phyloP scores from a whole-genome alignment of 2,329 filamentous ascomycete genomes.

The Penicillium sp. region DNA sequence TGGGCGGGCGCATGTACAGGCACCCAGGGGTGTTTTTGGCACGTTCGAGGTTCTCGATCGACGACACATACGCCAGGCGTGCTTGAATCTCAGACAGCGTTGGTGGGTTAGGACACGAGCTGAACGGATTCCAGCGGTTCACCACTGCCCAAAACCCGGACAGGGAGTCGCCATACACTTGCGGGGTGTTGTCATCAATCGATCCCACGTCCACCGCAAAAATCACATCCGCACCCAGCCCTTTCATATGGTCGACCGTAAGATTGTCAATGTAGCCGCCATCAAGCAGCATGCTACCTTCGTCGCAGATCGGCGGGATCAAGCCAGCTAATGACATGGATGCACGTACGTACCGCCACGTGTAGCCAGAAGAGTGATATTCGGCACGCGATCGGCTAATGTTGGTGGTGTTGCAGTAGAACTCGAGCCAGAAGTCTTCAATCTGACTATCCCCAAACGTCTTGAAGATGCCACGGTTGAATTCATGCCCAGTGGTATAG shows the following conservation, averaged over 20 bases:
- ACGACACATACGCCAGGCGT: constrained; percentile 85
- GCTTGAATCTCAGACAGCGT: constrained; percentile 94
- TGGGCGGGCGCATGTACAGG: constrained; percentile 90
- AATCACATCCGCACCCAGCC: constrained; percentile 81
- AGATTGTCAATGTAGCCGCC: constrained; percentile 96
- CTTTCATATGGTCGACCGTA: constrained; percentile 95
- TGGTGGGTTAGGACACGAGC: constrained; percentile 76
- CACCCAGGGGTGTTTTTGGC: constrained; percentile 87
- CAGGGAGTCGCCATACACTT: constrained; percentile 84
- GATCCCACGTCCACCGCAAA: constrained; percentile 93
- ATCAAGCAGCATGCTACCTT: constrained; percentile 91
- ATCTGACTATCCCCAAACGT: constrained; percentile 94
- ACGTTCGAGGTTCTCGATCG: constrained; percentile 83
- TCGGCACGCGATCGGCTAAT: constrained; percentile 89
- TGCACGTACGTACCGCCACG: constrained; percentile 91
- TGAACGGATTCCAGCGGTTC: constrained; percentile 97
- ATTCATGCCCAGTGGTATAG: constrained; percentile 96
- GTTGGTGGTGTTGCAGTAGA: constrained; percentile 98
- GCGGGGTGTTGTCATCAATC: constrained; percentile 82
- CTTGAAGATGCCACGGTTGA: constrained; percentile 98
- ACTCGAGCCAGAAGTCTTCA: constrained; percentile 97
- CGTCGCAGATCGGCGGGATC: constrained; percentile 86
- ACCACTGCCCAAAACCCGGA: constrained; percentile 90
- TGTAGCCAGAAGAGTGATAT: constrained; percentile 91
- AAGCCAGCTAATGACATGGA: constrained; percentile 94